Evolutionary conservation across 192 early-diverging fungal genomes (phyloP), one percentile per base, ranked within the genome.

Genomic region (Dissophora globulifera): DNA sequence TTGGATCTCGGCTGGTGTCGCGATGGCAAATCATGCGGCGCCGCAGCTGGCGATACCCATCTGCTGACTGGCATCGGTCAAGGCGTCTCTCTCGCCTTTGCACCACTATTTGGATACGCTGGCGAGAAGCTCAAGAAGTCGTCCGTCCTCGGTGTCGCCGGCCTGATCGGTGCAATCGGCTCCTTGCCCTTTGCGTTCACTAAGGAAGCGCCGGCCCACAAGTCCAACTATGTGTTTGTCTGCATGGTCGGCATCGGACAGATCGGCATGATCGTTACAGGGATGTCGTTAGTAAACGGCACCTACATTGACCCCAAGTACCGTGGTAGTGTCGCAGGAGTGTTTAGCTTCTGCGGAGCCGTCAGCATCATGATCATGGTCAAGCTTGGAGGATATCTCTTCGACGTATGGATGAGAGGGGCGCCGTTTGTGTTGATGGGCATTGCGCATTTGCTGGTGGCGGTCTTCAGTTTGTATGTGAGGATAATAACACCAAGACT

Each of bases 261-360:
- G 51, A 85, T 90, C 52, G 92, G 90, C 48, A 83, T 91, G 76
- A 85, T 93, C 26, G 80, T 91, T 40, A 72, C 84, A 3, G 87
- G 86, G 6, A 83, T 93, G 50, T 70, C 87, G 0, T 69, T 93
- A 25, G 85, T 91, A 31, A 85, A 86, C 26, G 84, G 80, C 8
- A 50, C 66, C 19, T 68, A 78, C 33, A 76, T 91, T 1, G 79
- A 86, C 1, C 46, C 47, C n/a, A 56, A 64, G 22, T 65, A 85
- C 27, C 82, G 88, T 22, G 92, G 91, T 7, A 74, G 74, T 57
- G 85, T 91, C 9, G 87, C 90, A 0, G 90, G 91, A 29, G 79
- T 87, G 0, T 86, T 82, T 41, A 82, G 79, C 17, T 84, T 91
- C 30, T 86, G 67, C 51, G 92, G 92, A 12, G 90, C 87, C 2